These are phyloP conservation scores for Aspergillus kassunensis DNA, from an alignment of 495 filamentous ascomycete species.

Conservation along the genomic window DNA sequence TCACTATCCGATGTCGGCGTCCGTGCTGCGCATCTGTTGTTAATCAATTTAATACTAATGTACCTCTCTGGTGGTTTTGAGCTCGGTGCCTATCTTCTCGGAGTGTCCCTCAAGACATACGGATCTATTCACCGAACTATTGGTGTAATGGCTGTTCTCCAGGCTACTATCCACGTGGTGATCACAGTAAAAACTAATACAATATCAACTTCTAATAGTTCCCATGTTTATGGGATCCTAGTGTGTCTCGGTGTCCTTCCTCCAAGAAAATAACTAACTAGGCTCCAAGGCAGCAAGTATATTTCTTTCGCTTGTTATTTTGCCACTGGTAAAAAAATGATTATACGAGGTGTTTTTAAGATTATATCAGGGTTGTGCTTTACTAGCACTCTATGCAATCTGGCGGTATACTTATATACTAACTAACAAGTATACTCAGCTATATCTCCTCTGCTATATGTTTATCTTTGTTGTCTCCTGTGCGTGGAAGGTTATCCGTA, in stretches of 20 bases:
- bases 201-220: slow-evolving; percentile 7
- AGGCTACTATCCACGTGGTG: slow-evolving; percentile 12
- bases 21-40: slow-evolving; percentile 9
- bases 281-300: slow-evolving; percentile 7
- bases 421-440: not conserved
- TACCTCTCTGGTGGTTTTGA: slow-evolving; percentile 16
- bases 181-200: slow-evolving; percentile 1
- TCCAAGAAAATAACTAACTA: not conserved
- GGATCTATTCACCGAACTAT: slow-evolving; percentile 21
- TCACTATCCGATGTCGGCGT: slow-evolving; percentile 5
- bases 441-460: slow-evolving; percentile 6
- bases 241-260: slow-evolving; percentile 1
- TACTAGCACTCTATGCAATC: slow-evolving; percentile 7
- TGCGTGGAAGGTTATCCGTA: slow-evolving; percentile 2
- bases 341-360: slow-evolving; percentile 21
- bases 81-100: slow-evolving; percentile 17
- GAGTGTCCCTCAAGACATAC: slow-evolving; percentile 22
- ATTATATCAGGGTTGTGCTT: slow-evolving; percentile 16
- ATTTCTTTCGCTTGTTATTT: slow-evolving; percentile 12
- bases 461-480: not conserved
- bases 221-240: slow-evolving; percentile 13
- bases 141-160: slow-evolving; percentile 15
- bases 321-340: slow-evolving; percentile 16
- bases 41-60: slow-evolving; percentile 14
- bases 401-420: slow-evolving; percentile 8